Conservation (phyloP, 768 basidiomycete species). For the Russula olivacea region DNA sequence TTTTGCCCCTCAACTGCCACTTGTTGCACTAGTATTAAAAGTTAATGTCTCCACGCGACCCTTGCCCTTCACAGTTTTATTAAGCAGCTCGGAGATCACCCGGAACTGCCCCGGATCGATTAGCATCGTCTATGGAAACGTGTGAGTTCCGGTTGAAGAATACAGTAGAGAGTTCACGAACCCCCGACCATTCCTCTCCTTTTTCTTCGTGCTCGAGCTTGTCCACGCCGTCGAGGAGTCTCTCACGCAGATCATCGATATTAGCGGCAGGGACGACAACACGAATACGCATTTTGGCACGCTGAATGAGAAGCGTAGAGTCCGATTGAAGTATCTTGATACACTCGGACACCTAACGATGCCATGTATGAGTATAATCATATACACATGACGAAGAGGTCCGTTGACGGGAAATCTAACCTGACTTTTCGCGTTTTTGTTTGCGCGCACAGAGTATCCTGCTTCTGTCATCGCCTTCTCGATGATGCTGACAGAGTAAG, state of each 20-base stretch:
- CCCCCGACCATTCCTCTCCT: conserved; percentile 80
- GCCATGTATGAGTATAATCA: neutral
- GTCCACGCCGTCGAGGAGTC: conserved; percentile 67
- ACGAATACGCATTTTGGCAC: conserved; percentile 88
- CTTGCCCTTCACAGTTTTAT: conserved; percentile 85
- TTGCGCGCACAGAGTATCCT: conserved; percentile 82
- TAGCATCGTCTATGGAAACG: conserved; percentile 59
- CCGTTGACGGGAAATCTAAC: conserved; percentile 38
- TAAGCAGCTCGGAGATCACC: conserved; percentile 80
- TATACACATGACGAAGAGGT: neutral
- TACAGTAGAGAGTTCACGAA: conserved; percentile 38
- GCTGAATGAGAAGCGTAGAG: conserved; percentile 85
- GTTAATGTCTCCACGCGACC: conserved; percentile 81
- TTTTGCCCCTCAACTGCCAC: neutral
- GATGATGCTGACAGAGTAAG: conserved; percentile 92
- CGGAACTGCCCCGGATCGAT: conserved; percentile 94
- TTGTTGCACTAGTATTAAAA: conserved; percentile 51
- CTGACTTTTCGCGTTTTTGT: conserved; percentile 93
- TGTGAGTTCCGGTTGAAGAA: neutral
- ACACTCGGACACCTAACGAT: conserved; percentile 72
- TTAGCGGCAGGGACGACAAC: conserved; percentile 65
- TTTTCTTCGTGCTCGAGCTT: conserved; percentile 80
- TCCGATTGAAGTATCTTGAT: conserved; percentile 77
- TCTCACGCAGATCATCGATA: conserved; percentile 60
- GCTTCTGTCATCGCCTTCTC: conserved; percentile 97